Evolutionary conservation across 2,329 filamentous ascomycete genomes (phyloP), one percentile per base, ranked within the genome.

Genomic region (Trichoderma atroviride): DNA sequence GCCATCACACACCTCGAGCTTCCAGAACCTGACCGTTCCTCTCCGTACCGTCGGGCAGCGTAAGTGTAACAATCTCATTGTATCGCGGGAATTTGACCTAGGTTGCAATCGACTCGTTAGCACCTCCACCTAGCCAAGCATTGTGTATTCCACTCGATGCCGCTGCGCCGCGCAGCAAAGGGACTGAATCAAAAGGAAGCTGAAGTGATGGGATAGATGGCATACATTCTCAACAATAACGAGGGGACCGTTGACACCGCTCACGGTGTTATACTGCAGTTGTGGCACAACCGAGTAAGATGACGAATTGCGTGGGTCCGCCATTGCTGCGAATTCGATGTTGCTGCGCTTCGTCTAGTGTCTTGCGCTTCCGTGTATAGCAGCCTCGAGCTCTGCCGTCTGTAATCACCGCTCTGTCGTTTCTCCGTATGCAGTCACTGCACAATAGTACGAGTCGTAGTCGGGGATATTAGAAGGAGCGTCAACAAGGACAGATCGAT

Each of bases 1-100:
- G 10, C 37, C 7, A 37, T 69, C 37, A 75, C 75, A 77, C 84
- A 97, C 95, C 96, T 92, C 95, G 91, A 81, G 96, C 96, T 85
- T 99, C 96, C 75, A 99, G 86, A 75, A 99, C 96, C 83, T 98
- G 96, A 74, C 96, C 96, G 79, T 93, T 94, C 78, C 96, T 89
- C 83, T 95, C 90, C 60, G 93, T 91, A 81, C 96, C 96, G 91
- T 99, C 96, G 74, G 96, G 93, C 72, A 99, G 89, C 47, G 95
- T 98, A 81, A 99, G 84, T 72, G 92, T 94, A 74, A 99, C 96
- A 80, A 99, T 99, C 84, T 99, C 96, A 83, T 97, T 98, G 87
- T 92, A 99, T 80, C 90, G 88, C 73, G 96, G 96, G 81, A 94
- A 96, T 91, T 99, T 99, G 86, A 99, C 93, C 92, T 97, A 78